phyloP scores from a whole-genome alignment of 2,329 filamentous ascomycete species.

The Talaromyces sp. region DNA sequence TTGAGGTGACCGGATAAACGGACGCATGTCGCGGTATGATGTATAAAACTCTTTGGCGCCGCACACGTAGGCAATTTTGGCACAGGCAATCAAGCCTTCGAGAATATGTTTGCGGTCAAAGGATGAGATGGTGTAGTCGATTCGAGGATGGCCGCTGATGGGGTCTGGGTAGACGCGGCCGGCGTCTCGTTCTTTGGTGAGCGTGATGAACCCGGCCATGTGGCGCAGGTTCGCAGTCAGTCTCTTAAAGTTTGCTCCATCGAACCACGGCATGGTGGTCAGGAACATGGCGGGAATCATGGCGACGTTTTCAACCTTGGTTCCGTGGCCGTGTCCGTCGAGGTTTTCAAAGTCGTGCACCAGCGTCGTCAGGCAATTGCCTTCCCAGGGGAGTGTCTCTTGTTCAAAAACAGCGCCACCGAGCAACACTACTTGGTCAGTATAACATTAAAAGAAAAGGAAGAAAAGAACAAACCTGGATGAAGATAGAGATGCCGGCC shows the following conservation, averaged over 20 bases:
- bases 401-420: constrained; percentile 60
- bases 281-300: constrained; percentile 68
- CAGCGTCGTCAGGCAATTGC: constrained; percentile 73
- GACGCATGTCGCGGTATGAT: constrained; percentile 55
- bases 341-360: constrained; percentile 74
- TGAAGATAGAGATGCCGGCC: constrained; percentile 79
- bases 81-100: constrained; percentile 64
- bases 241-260: constrained; percentile 67
- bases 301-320: constrained; percentile 70
- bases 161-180: constrained; percentile 72
- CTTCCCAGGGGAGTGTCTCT: constrained; percentile 67
- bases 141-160: constrained; percentile 55
- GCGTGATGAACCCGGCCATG: constrained; percentile 65
- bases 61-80: constrained; percentile 70
- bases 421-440: constrained; percentile 28
- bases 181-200: constrained; percentile 69
- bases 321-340: constrained; percentile 73
- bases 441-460: background rate
- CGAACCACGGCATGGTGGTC: constrained; percentile 60
- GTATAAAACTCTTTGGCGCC: constrained; percentile 77
- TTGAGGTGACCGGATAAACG: constrained; percentile 51
- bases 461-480: constrained; percentile 50
- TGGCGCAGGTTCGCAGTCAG: constrained; percentile 62
- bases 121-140: constrained; percentile 65
- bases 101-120: constrained; percentile 69